These are phyloP conservation scores for Pythium vanterpoolii DNA, from an alignment of 352 stramenopile species.

Conservation along the genomic window DNA sequence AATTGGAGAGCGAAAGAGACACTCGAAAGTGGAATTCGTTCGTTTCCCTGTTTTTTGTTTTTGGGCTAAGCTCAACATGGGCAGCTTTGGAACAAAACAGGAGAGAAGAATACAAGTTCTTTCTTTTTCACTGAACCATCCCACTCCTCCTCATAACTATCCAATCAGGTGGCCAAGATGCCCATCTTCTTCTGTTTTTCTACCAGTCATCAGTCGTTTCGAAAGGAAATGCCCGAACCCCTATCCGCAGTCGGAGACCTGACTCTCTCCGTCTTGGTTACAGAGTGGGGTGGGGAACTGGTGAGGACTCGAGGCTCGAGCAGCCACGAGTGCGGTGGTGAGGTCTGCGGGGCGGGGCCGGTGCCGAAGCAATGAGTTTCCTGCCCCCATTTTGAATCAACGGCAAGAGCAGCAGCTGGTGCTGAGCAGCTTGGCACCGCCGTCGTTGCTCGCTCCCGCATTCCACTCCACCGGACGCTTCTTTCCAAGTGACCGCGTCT, in stretches of 20 bases:
- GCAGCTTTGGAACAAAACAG: slow-evolving; percentile 8
- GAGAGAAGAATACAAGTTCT: not conserved
- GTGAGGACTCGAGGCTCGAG: slow-evolving; percentile 2
- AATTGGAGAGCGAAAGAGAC: not conserved
- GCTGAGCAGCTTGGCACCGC: not conserved
- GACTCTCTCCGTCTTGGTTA: slow-evolving; percentile 21
- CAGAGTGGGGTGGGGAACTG: not conserved
- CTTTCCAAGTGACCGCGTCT: not conserved
- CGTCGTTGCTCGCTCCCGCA: not conserved
- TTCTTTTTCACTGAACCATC: slow-evolving; percentile 9
- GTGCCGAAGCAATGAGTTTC: slow-evolving; percentile 16
- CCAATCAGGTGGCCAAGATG: not conserved
- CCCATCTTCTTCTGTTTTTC: slow-evolving; percentile 6
- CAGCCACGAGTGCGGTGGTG: not conserved
- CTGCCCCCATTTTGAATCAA: slow-evolving; percentile 23
- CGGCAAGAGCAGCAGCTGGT: slow-evolving; percentile 16
- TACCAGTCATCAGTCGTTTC: slow-evolving; percentile 1
- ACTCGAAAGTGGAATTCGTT: not conserved
- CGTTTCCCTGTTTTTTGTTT: not conserved
- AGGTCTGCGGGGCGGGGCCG: not conserved
- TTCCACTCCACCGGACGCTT: slow-evolving; percentile 1
- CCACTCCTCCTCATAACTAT: not conserved
- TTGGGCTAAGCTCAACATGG: no score
- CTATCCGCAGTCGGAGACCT: slow-evolving; percentile 16
- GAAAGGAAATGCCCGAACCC: slow-evolving; percentile 8